A percentile compares a stretch with the other conserved stretches of the same genome.
These are phyloP conservation scores for Blastobotrys americana DNA, from an alignment of 805 yeast species.

Conservation along the genomic window DNA sequence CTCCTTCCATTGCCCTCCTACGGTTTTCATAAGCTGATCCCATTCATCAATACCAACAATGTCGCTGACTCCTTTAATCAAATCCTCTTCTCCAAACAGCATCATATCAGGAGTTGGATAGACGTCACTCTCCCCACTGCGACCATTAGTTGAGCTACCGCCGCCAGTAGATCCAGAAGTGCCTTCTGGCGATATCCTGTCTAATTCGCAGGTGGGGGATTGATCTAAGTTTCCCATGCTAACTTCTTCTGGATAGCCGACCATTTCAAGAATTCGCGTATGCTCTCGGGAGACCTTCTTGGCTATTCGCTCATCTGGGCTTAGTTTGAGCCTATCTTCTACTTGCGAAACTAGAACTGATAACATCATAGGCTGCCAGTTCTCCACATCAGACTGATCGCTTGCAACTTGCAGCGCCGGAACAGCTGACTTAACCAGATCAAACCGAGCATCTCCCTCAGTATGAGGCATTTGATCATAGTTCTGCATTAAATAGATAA, in stretches of 20 bases:
- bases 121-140: constrained; percentile 1
- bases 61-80: constrained; percentile 11
- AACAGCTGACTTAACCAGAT: constrained; percentile 8
- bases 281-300: neutral
- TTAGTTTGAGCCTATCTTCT: constrained; percentile 12
- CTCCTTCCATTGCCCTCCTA: neutral
- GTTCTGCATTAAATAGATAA: constrained; percentile 14
- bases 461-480: constrained; percentile 10
- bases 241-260: neutral
- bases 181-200: constrained; percentile 3
- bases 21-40: constrained; percentile 18
- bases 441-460: constrained; percentile 9
- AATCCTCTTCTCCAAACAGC: constrained; percentile 12
- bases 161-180: neutral
- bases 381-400: constrained; percentile 9
- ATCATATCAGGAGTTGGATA: neutral
- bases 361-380: constrained; percentile 13
- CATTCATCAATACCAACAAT: constrained; percentile 19
- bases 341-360: constrained; percentile 14
- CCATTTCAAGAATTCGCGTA: neutral
- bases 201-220: neutral
- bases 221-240: neutral
- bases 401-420: constrained; percentile 10
- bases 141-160: neutral
- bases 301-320: constrained; percentile 10